Evolutionary conservation across 2,329 filamentous ascomycete species (phyloP).

Genomic region (Phyllosticta capitalensis): DNA sequence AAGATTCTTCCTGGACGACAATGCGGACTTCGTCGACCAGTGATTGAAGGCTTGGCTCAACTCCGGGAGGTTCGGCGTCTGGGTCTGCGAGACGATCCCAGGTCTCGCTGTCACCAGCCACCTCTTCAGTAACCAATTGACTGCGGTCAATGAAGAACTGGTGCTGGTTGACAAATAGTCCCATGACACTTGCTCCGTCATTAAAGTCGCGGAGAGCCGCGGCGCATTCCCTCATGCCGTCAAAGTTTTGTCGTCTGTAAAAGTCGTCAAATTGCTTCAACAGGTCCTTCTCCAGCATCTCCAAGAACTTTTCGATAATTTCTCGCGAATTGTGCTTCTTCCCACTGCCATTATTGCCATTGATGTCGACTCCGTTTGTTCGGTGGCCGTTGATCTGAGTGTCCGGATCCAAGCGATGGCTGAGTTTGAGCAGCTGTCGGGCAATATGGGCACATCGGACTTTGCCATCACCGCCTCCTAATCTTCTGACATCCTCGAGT

Average conservation of each 20-base stretch:
- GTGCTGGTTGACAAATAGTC: slow-evolving; percentile 95
- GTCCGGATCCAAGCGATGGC: slow-evolving; percentile 72
- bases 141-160: slow-evolving; percentile 98
- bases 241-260: slow-evolving; percentile 88
- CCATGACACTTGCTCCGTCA: slow-evolving; percentile 89
- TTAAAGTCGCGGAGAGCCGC: slow-evolving; percentile 93
- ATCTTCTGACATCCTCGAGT: slow-evolving; percentile 79
- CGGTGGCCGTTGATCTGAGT: slow-evolving; percentile 29
- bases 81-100: slow-evolving; percentile 94
- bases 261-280: slow-evolving; percentile 96
- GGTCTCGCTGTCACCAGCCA: slow-evolving; percentile 58
- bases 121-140: slow-evolving; percentile 81
- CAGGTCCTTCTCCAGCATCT: slow-evolving; percentile 89
- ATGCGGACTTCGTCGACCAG: slow-evolving; percentile 90
- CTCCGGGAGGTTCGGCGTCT: slow-evolving; percentile 79
- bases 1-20: slow-evolving; percentile 93
- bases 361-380: slow-evolving; percentile 33
- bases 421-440: slow-evolving; percentile 86
- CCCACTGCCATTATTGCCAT: slow-evolving; percentile 33
- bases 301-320: slow-evolving; percentile 91
- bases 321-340: slow-evolving; percentile 61
- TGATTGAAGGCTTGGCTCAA: slow-evolving; percentile 86
- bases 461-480: slow-evolving; percentile 82
- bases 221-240: slow-evolving; percentile 96
- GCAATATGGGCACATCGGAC: slow-evolving; percentile 91